Conservation (phyloP, 2,329 filamentous ascomycete genomes). For the Aspergillus sp. region DNA sequence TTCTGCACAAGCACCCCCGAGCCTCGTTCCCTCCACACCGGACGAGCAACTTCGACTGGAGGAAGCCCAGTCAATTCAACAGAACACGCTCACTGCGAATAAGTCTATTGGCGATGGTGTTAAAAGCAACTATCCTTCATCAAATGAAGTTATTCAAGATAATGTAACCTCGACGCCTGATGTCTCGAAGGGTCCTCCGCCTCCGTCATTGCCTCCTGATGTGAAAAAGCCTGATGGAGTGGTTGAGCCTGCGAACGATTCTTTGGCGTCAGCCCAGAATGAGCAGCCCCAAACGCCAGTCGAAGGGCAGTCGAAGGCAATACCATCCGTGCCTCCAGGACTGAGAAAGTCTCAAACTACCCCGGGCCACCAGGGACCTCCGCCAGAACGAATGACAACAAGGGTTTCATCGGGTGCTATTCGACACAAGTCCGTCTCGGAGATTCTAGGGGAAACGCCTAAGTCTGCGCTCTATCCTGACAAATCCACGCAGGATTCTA, state of each 20-base stretch:
- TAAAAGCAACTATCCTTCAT: slow-evolving; percentile 7
- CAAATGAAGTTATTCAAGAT: slow-evolving; percentile 22
- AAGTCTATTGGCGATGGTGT: slow-evolving; percentile 13
- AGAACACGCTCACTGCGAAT: slow-evolving; percentile 15
- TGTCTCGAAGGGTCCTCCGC: slow-evolving; percentile 7
- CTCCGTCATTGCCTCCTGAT: slow-evolving; percentile 5
- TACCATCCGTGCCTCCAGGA: slow-evolving; percentile 9
- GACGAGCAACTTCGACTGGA: slow-evolving; percentile 52
- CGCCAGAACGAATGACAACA: slow-evolving; percentile 55
- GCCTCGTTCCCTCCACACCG: slow-evolving; percentile 41
- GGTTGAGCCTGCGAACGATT: slow-evolving; percentile 6
- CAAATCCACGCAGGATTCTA: slow-evolving; percentile 15
- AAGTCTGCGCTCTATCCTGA: slow-evolving; percentile 29
- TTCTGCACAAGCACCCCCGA: slow-evolving; percentile 17
- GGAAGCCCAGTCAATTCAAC: slow-evolving; percentile 42
- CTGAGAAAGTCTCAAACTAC: slow-evolving; percentile 20
- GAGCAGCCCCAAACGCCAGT: slow-evolving; percentile 8
- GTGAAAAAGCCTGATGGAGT: slow-evolving; percentile 8
- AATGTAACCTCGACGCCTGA: slow-evolving; percentile 9
- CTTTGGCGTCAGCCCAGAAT: slow-evolving; percentile 9
- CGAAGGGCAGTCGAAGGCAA: slow-evolving; percentile 8
- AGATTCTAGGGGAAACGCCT: slow-evolving; percentile 58
- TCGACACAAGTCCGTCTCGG: slow-evolving; percentile 63
- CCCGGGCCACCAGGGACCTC: slow-evolving; percentile 18
- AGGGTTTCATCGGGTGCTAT: slow-evolving; percentile 63